phyloP scores from a whole-genome alignment of 2,329 filamentous ascomycete species.

The Ascochyta viciae-villosae region DNA sequence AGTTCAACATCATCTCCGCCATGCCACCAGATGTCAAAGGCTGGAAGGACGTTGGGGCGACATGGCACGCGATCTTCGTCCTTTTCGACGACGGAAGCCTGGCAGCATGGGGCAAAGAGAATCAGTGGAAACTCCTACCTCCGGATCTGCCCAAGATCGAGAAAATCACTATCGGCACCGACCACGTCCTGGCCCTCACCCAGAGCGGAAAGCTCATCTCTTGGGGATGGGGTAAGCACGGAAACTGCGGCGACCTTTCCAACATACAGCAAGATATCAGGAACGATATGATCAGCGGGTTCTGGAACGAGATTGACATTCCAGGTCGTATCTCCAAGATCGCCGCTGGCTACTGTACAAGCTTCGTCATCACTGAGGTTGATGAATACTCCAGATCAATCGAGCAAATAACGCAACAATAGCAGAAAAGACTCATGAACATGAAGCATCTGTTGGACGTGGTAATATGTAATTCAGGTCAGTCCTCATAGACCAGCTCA shows the following conservation, averaged over 20 bases:
- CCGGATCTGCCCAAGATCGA: constrained; percentile 63
- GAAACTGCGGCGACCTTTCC: constrained; percentile 76
- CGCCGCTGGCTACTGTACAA: constrained; percentile 39
- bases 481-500: background rate
- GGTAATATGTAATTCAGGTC: background rate
- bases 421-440: background rate
- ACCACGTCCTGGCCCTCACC: constrained; percentile 81
- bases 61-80: constrained; percentile 84
- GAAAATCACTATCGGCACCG: constrained; percentile 82
- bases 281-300: constrained; percentile 39
- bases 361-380: constrained; percentile 32
- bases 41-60: constrained; percentile 75
- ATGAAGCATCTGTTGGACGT: background rate
- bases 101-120: constrained; percentile 80
- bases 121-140: constrained; percentile 82
- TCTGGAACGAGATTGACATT: constrained; percentile 40
- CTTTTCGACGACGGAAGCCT: constrained; percentile 67
- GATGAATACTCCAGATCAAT: background rate
- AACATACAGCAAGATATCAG: constrained; percentile 20
- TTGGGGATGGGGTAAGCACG: constrained; percentile 98
- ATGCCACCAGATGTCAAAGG: constrained; percentile 61
- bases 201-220: constrained; percentile 71
- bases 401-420: background rate
- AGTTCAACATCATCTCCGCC: constrained; percentile 69
- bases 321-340: constrained; percentile 31